A percentile compares a stretch with the other conserved stretches of the same genome.
Conservation (phyloP, 352 stramenopile species). For the Phytophthora pisi region DNA sequence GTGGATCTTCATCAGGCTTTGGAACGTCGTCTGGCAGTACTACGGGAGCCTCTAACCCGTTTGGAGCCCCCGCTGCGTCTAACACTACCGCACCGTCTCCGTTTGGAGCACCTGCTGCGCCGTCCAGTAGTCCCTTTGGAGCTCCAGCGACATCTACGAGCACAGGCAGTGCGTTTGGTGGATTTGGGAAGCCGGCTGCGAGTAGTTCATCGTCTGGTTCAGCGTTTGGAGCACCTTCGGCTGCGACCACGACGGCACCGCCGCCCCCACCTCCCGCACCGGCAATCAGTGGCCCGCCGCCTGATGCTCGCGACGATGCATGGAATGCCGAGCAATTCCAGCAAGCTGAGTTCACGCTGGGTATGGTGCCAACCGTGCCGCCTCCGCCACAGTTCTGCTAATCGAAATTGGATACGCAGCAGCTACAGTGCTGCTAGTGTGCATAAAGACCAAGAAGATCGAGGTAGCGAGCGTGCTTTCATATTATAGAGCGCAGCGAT, state of each 20-base stretch:
- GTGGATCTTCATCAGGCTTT: slow-evolving; percentile 22
- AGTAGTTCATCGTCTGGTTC: slow-evolving; percentile 18
- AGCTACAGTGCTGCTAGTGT: neutral
- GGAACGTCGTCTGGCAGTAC: slow-evolving; percentile 19
- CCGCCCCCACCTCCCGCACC: slow-evolving; percentile 16
- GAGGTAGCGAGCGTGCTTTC: slow-evolving; percentile 15
- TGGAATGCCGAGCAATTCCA: slow-evolving; percentile 73
- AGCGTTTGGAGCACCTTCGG: slow-evolving; percentile 18
- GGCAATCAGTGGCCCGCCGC: slow-evolving; percentile 23
- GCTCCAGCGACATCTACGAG: slow-evolving; percentile 9
- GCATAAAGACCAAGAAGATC: slow-evolving; percentile 1
- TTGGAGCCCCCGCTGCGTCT: slow-evolving; percentile 21
- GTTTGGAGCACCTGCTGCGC: slow-evolving; percentile 25
- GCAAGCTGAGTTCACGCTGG: slow-evolving; percentile 53
- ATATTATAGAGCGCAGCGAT: slow-evolving; percentile 19
- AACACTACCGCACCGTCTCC: slow-evolving; percentile 18
- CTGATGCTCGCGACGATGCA: slow-evolving; percentile 52
- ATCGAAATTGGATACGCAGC: neutral
- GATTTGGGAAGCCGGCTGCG: slow-evolving; percentile 10
- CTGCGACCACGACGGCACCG: slow-evolving; percentile 8
- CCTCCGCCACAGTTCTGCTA: slow-evolving; percentile 62
- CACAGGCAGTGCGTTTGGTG: slow-evolving; percentile 18
- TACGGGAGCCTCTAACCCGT: slow-evolving; percentile 19
- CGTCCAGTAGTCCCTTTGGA: slow-evolving; percentile 39
- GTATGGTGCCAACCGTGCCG: slow-evolving; percentile 66